Evolutionary conservation across 805 yeast species (phyloP).

Genomic region (Kluyveromyces dobzhanskii): DNA sequence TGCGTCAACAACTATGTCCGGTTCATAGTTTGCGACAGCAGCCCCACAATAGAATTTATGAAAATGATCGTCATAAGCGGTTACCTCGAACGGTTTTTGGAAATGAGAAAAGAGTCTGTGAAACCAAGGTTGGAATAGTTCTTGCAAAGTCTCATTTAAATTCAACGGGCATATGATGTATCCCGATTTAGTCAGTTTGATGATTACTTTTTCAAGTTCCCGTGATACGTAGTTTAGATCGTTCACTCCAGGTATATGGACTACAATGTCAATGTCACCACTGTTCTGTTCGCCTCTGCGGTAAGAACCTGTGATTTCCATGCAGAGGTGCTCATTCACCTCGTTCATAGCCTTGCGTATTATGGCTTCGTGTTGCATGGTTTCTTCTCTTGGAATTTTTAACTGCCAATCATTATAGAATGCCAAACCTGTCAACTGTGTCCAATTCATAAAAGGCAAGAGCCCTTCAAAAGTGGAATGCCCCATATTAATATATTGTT

Average conservation of each 20-base stretch:
- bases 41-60: constrained; percentile 9
- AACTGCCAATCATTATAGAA: constrained; percentile 27
- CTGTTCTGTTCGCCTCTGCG: constrained; percentile 17
- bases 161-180: constrained; percentile 22
- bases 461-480: constrained; percentile 16
- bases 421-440: constrained; percentile 25
- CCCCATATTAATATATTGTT: constrained; percentile 17
- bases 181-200: constrained; percentile 11
- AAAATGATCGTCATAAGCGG: constrained; percentile 3
- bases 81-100: background rate
- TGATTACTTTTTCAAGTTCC: constrained; percentile 15
- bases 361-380: constrained; percentile 14
- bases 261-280: constrained; percentile 28
- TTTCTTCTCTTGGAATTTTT: constrained; percentile 20
- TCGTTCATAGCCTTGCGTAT: constrained; percentile 11
- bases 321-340: constrained; percentile 14
- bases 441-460: constrained; percentile 20
- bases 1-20: background rate
- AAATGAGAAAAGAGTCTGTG: constrained; percentile 1
- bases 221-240: constrained; percentile 14
- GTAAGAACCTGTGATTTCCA: constrained; percentile 27
- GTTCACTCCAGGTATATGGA: constrained; percentile 21
- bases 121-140: constrained; percentile 5
- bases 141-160: constrained; percentile 4
- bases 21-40: background rate